Conservation (phyloP, 2,329 filamentous ascomycete genomes). For the Daldinia eschscholtzii region DNA sequence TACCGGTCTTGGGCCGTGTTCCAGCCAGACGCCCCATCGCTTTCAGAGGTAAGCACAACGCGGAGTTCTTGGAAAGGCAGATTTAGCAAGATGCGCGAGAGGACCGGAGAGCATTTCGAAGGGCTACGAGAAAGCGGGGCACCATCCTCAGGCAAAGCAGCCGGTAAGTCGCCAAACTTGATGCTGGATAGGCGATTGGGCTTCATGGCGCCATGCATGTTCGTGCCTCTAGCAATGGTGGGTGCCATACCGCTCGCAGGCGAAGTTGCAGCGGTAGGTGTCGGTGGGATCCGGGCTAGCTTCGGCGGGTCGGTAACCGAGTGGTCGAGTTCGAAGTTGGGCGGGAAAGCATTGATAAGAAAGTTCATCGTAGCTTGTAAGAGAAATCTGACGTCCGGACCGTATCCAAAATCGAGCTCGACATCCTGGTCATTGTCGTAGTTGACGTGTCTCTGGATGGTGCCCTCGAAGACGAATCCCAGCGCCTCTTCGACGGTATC, state of each 20-base stretch:
- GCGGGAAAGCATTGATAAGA: constrained; percentile 70
- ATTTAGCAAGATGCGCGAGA: constrained; percentile 78
- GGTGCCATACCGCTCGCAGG: constrained; percentile 53
- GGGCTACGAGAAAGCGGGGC: constrained; percentile 47
- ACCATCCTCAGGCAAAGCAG: constrained; percentile 52
- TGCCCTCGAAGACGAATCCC: constrained; percentile 66
- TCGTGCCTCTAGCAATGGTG: constrained; percentile 57
- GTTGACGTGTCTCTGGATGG: constrained; percentile 50
- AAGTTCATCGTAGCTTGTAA: constrained; percentile 70
- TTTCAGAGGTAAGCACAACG: constrained; percentile 71
- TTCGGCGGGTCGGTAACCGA: constrained; percentile 54
- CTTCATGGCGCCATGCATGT: constrained; percentile 52
- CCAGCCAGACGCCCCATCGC: constrained; percentile 66
- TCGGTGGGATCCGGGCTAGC: constrained; percentile 61
- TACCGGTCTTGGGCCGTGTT: constrained; percentile 62
- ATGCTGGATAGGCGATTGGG: constrained; percentile 72
- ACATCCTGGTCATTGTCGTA: constrained; percentile 44
- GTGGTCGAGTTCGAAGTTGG: constrained; percentile 70
- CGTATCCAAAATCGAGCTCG: constrained; percentile 62
- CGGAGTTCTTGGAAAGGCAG: constrained; percentile 77
- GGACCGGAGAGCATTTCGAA: constrained; percentile 58
- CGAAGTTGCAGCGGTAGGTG: constrained; percentile 46
- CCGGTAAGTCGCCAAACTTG: constrained; percentile 76
- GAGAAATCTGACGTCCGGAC: constrained; percentile 66
- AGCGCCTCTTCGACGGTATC: constrained; percentile 71